A percentile compares a stretch with the other conserved stretches of the same genome.
Conservation (phyloP, 1,139 yeast species). For the Candida gigantensis region DNA sequence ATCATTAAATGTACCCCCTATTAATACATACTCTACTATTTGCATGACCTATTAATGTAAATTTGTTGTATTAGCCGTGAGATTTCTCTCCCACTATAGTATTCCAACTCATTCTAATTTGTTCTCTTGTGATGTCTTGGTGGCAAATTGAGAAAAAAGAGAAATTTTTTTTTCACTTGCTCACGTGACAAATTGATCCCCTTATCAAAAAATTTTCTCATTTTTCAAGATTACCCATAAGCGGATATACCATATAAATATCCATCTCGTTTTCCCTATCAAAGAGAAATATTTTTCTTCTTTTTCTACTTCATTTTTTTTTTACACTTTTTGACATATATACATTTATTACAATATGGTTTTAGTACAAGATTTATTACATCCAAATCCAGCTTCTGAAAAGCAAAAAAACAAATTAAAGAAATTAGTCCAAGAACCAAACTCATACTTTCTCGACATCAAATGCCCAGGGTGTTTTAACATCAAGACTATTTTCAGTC, state of each 20-base stretch:
- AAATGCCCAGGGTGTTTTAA: constrained; percentile 99
- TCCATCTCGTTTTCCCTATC: neutral
- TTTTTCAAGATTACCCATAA: neutral
- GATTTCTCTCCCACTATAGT: too few species aligned
- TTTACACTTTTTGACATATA: neutral
- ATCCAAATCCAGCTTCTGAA: constrained; percentile 97
- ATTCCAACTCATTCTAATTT: neutral
- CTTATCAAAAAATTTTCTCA: neutral
- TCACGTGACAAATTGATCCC: neutral
- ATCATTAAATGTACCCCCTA: too few species aligned
- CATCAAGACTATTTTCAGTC: constrained; percentile 99
- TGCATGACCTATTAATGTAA: too few species aligned
- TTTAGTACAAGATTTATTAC: constrained; percentile 95
- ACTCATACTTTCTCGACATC: constrained; percentile 99
- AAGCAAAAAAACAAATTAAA: constrained; percentile 96
- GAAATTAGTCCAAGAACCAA: constrained; percentile 95
- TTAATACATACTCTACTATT: too few species aligned
- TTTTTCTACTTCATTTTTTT: neutral
- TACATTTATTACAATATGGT: constrained; percentile 41
- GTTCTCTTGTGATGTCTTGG: neutral
- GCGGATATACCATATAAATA: neutral
- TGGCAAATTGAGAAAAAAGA: too few species aligned
- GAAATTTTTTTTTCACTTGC: too few species aligned
- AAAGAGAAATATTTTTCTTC: too few species aligned
- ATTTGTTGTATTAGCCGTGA: too few species aligned